These are phyloP conservation scores for Colletotrichum melonis DNA, from an alignment of 2,329 filamentous ascomycete genomes.

Conservation along the genomic window DNA sequence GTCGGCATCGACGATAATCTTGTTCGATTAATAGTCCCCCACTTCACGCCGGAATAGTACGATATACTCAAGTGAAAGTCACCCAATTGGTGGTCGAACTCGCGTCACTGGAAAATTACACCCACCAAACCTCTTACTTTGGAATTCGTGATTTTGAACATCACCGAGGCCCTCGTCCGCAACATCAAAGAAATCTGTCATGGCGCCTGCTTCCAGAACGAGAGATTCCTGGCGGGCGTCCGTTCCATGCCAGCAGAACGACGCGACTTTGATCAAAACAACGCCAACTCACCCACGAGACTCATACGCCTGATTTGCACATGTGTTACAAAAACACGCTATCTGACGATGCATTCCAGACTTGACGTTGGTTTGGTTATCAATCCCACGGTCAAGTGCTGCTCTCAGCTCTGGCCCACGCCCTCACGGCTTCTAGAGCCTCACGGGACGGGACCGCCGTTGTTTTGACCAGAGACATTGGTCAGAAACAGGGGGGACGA, in stretches of 20 bases:
- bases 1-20: not conserved
- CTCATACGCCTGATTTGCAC: not conserved
- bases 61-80: not conserved
- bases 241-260: constrained; percentile 19
- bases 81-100: not conserved
- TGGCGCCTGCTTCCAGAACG: not conserved
- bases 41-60: constrained; percentile 11
- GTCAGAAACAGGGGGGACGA: constrained; percentile 10
- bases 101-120: not conserved
- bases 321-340: not conserved
- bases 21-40: constrained; percentile 2
- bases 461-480: constrained; percentile 31
- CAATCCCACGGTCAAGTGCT: not conserved
- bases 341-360: constrained; percentile 15
- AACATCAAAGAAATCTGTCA: not conserved
- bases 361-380: not conserved
- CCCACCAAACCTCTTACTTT: not conserved
- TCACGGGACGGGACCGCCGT: constrained; percentile 17
- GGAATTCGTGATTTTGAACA: not conserved
- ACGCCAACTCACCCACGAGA: not conserved
- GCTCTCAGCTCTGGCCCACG: not conserved
- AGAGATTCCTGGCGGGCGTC: constrained; percentile 8
- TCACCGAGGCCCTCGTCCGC: not conserved
- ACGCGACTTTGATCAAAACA: constrained; percentile 10
- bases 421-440: constrained; percentile 1